Evolutionary conservation across 2,329 filamentous ascomycete species (phyloP), one percentile per base, ranked within the genome.

Genomic region (Pyrenochaeta sp.): DNA sequence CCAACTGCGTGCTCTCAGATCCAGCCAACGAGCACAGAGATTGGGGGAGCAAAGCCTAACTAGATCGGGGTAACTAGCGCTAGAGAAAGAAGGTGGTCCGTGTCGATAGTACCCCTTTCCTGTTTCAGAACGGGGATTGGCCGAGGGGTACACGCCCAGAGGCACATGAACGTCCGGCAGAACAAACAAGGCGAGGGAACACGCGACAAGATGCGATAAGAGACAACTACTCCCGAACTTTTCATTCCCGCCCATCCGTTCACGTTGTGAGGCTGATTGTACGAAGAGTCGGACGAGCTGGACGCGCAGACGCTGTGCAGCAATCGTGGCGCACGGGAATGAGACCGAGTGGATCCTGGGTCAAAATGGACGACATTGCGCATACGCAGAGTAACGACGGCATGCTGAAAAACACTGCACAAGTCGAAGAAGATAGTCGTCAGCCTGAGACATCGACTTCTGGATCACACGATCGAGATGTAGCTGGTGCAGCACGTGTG

Each of bases 301-400:
- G 23, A 27, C 23, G 23, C 23, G 23, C 23, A 27, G 23, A 27
- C 4, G 23, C 23, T 27, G 23, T 27, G 23, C n/a, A 27, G 21
- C 21, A 5, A 23, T 3, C 23, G 23, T 27, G 23, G 23, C 14
- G 40, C 17, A 14, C 5, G 14, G 40, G 45, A 27, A 45, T n/a
- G 33, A 47, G 35, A 41, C 43, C 46, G 33, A 37, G 33, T 18
- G 48, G 50, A 9, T n/a, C 45, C 36, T 66, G 63, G 57, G 46
- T 63, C 44, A 63, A 44, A 21, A 71, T 69, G 67, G 60, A 60
- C 49, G 58, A 63, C 27, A 17, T 63, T 18, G 41, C 54, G 45
- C 45, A 48, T 15, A 52, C 50, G 12, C 45, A 50, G 27, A 64
- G 56, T 10, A 45, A 54, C 21, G 57, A 56, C 36, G 45, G 39